These are phyloP conservation scores for Seminavis robusta DNA, from an alignment of 108 stramenopile genomes.

Conservation along the genomic window DNA sequence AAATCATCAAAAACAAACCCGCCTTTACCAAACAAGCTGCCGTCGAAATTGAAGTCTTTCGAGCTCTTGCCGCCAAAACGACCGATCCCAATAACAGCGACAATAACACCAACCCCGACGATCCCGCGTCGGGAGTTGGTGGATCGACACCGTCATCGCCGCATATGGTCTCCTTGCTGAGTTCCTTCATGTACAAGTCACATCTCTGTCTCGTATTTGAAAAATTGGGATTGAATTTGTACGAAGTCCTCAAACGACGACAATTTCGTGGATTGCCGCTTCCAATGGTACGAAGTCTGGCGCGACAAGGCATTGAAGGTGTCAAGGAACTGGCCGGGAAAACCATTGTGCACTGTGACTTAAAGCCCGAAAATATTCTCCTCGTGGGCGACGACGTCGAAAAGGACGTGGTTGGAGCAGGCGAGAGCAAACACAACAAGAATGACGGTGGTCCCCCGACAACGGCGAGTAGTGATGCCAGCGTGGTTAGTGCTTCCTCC, in stretches of 20 bases:
- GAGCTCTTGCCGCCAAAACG: slow-evolving; percentile 21
- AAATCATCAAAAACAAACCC: slow-evolving; percentile 95
- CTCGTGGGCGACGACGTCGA: slow-evolving; percentile 57
- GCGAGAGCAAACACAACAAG: slow-evolving; percentile 21
- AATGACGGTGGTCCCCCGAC: background rate
- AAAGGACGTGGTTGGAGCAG: slow-evolving; percentile 31
- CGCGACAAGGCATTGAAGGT: slow-evolving; percentile 70
- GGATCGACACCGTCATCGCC: background rate
- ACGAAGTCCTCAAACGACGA: slow-evolving; percentile 90
- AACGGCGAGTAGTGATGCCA: background rate
- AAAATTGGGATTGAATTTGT: slow-evolving; percentile 87
- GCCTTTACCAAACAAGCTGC: slow-evolving; percentile 92
- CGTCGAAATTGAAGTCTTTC: slow-evolving; percentile 91
- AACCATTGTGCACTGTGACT: slow-evolving; percentile 94
- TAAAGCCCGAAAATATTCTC: slow-evolving; percentile 98
- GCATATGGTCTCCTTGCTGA: slow-evolving; percentile 81
- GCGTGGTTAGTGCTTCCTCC: background rate
- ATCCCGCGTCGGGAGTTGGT: background rate
- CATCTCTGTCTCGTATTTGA: slow-evolving; percentile 97
- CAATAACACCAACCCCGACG: background rate
- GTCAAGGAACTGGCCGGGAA: slow-evolving; percentile 60
- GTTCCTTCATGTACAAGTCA: slow-evolving; percentile 82
- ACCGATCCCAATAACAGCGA: background rate
- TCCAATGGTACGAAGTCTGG: slow-evolving; percentile 58
- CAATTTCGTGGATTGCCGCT: slow-evolving; percentile 94